phyloP scores from a whole-genome alignment of 2,329 filamentous ascomycete genomes.

The Neopestalotiopsis sp. region DNA sequence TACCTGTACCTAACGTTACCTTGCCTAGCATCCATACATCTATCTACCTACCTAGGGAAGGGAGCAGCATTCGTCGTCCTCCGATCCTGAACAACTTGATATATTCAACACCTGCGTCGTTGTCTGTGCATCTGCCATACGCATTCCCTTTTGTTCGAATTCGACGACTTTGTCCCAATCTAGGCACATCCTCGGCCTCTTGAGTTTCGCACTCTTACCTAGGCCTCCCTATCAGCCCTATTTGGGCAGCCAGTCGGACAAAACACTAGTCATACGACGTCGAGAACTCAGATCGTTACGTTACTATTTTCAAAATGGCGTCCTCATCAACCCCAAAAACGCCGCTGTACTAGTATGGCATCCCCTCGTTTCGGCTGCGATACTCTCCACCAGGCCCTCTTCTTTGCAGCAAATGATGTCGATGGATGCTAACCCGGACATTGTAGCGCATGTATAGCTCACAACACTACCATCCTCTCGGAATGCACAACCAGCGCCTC shows the following conservation, averaged over 20 bases:
- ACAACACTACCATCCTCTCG: slow-evolving; percentile 89
- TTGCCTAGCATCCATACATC: not conserved
- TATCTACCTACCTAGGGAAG: not conserved
- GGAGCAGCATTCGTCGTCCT: not conserved
- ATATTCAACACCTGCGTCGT: too few relatives aligned
- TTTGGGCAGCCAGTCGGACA: not conserved
- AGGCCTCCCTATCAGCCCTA: too few relatives aligned
- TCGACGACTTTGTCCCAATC: too few relatives aligned
- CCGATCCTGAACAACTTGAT: too few relatives aligned
- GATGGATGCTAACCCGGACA: slow-evolving; percentile 23
- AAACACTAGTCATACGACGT: not conserved
- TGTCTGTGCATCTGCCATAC: too few relatives aligned
- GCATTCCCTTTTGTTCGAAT: too few relatives aligned
- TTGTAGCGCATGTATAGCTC: slow-evolving; percentile 85
- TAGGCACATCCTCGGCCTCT: too few relatives aligned
- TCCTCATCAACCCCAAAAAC: slow-evolving; percentile 72
- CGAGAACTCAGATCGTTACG: slow-evolving; percentile 6
- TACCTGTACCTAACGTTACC: not conserved
- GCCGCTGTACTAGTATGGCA: slow-evolving; percentile 74
- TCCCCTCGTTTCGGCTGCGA: slow-evolving; percentile 18
- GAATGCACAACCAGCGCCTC: slow-evolving; percentile 90
- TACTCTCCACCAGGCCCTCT: slow-evolving; percentile 1
- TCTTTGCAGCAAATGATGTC: slow-evolving; percentile 18
- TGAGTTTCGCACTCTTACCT: too few relatives aligned
- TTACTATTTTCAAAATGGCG: slow-evolving; percentile 58